Conservation (phyloP, 2,329 filamentous ascomycete genomes). For the Rutstroemia sp. region DNA sequence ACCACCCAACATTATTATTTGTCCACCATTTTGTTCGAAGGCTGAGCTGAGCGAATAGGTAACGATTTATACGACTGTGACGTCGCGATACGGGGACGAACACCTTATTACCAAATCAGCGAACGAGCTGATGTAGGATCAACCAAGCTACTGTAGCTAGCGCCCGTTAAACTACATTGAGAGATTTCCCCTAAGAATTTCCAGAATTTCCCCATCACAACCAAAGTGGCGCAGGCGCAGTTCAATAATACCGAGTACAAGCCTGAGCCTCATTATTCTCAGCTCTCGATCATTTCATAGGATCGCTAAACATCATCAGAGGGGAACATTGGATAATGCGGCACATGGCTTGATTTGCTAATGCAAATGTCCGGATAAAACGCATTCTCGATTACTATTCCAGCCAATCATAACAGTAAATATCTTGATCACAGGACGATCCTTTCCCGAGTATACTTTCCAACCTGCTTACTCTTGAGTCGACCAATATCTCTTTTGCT, state of each 20-base stretch:
- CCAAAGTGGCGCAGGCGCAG: no score
- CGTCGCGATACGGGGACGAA: background rate
- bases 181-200: no score
- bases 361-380: background rate
- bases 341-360: background rate
- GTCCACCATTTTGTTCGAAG: background rate
- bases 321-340: background rate
- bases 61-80: background rate
- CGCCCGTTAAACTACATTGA: no score
- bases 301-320: background rate
- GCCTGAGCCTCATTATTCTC: background rate
- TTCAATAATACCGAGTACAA: background rate
- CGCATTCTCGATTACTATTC: background rate
- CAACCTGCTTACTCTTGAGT: conserved; percentile 71
- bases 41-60: conserved; percentile 4
- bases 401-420: conserved; percentile 2
- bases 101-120: no score
- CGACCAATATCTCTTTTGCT: conserved; percentile 68
- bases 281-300: background rate
- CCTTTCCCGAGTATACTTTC: conserved; percentile 76
- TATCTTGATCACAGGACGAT: conserved; percentile 49
- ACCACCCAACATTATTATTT: background rate
- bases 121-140: no score
- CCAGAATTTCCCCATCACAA: no score
- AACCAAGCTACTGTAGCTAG: no score